Evolutionary conservation across 345 rosid genomes (phyloP).

Genomic region (Eucalyptus melliodora): DNA sequence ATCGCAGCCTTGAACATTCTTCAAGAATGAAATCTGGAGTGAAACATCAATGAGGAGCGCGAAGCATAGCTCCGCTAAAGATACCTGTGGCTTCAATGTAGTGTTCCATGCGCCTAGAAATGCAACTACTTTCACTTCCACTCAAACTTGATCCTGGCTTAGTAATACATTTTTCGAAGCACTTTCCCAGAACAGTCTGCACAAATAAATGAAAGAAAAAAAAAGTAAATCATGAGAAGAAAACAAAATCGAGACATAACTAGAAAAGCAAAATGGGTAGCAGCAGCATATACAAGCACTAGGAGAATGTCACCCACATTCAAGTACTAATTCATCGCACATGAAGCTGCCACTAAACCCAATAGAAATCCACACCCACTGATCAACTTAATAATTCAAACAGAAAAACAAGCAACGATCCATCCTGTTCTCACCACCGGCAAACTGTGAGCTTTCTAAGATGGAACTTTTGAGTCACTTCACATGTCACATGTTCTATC

Average conservation of each 20-base stretch:
- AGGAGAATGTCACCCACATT: neutral
- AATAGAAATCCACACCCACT: neutral
- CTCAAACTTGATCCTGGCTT: constrained; percentile 87
- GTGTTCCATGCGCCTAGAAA: constrained; percentile 87
- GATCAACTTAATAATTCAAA: neutral
- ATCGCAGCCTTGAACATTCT: neutral
- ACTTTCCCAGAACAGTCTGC: constrained; percentile 62
- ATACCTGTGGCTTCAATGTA: constrained; percentile 87
- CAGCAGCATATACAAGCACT: neutral
- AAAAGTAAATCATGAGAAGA: neutral
- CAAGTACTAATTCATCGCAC: neutral
- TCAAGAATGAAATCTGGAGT: neutral
- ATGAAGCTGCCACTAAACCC: neutral
- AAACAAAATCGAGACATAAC: neutral
- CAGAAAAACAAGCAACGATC: neutral
- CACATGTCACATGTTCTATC: neutral
- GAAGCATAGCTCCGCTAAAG: constrained; percentile 50
- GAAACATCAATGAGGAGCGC: constrained; percentile 14
- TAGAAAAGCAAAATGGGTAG: neutral
- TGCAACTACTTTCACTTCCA: constrained; percentile 89
- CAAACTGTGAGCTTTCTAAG: neutral
- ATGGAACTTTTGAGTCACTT: neutral
- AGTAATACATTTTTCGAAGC: constrained; percentile 71
- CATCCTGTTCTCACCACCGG: neutral
- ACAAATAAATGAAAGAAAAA: neutral